phyloP scores from a whole-genome alignment of 306 rosid genomes.

The Cucumis melo region DNA sequence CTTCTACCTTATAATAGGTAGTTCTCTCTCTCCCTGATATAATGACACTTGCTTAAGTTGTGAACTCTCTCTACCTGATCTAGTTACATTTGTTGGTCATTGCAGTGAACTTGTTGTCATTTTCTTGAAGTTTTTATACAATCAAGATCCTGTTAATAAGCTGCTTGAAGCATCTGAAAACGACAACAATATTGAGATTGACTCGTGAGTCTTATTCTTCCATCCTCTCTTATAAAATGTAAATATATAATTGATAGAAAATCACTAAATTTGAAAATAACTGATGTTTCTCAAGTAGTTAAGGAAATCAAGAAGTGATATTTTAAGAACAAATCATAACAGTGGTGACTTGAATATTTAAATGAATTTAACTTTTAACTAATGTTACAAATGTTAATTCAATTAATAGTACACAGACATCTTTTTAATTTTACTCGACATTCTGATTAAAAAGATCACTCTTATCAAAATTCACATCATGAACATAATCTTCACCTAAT shows the following conservation, averaged over 20 bases:
- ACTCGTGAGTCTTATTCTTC: constrained; percentile 41
- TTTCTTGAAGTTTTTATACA: constrained; percentile 80
- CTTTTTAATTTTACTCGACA: neutral
- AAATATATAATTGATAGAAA: neutral
- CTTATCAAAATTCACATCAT: neutral
- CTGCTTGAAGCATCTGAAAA: constrained; percentile 69
- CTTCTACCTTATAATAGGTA: constrained; percentile 80
- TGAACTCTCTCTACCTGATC: constrained; percentile 22
- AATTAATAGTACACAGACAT: neutral
- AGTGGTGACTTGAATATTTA: neutral
- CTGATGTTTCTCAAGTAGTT: neutral
- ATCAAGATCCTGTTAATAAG: constrained; percentile 83
- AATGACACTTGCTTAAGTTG: constrained; percentile 32
- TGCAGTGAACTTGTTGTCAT: constrained; percentile 87
- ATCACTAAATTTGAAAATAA: neutral
- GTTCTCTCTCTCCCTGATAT: neutral
- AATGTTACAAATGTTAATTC: neutral
- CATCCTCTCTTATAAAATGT: neutral
- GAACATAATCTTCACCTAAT: neutral
- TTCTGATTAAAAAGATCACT: neutral
- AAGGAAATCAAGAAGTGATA: neutral
- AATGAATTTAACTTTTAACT: neutral
- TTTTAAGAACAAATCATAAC: neutral
- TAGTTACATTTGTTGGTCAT: constrained; percentile 19
- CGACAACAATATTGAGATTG: constrained; percentile 50